Base-by-base conservation (phyloP, 2,329 filamentous ascomycete species). In the Fusarium sp. region DNA sequence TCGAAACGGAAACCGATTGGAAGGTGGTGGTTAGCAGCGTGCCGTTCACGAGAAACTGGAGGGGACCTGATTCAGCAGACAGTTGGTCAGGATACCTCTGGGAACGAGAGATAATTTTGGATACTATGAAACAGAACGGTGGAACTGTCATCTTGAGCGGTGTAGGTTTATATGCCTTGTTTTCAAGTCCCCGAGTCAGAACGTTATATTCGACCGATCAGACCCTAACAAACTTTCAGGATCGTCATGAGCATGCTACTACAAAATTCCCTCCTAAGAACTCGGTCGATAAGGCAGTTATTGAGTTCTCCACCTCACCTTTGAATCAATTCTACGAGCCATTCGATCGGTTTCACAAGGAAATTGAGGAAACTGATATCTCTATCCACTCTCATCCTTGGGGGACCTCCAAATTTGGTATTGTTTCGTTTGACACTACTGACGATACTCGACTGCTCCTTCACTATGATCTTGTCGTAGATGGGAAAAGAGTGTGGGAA, bases 251-350 rank as follows among this genome's bases (percentile, higher is more conserved):
- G 13, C 48, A 51, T n/a, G 48, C 48, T 6, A 51, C 48, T 2
- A 51, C 48, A 8, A 39, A 27, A 9, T 51, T 51, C 48, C 48
- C 48, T 11, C 34, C 31, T 5, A 51, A 51, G 13, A 39, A 51
- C 1, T 7, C 3, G 1, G 48, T 16, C 2, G 48, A 51, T 3
- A 39, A 16, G 3, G 30, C 53, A 16, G 53, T 56, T 16, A 56
- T 56, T 16, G 53, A 56, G 28, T 56, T 56, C 41, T 56, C 53
- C 6, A 56, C 53, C 6, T 56, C 53, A 16, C 53, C 53, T 3
- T 9, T 56, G 40, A 56, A 56, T n/a, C 53, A 56, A 34, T 56
- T 56, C 16, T 56, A 56, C 13, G 53, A 56, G 39, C 53, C 53
- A 6, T 56, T 56, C 28, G 53, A 56, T 7, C 40, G 41, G 23